Evolutionary conservation across 1,139 yeast genomes (phyloP).

Genomic region (Debaryomyces fabryi): DNA sequence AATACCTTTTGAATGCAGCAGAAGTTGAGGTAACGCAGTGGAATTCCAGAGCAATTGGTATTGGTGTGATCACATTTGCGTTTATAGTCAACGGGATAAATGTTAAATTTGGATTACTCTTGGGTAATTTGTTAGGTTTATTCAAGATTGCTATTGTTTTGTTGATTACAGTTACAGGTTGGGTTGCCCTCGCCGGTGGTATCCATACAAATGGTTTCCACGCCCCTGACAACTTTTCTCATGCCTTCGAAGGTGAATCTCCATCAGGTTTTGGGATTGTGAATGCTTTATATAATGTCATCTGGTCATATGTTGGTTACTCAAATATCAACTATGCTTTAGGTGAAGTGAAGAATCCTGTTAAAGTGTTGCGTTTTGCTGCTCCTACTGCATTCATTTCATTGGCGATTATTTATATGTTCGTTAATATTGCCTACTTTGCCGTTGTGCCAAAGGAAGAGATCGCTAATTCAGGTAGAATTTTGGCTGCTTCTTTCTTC

Average conservation of each 20-base stretch:
- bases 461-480: slow-evolving; percentile 45
- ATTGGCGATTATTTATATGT: slow-evolving; percentile 67
- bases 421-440: slow-evolving; percentile 57
- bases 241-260: slow-evolving; percentile 60
- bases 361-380: slow-evolving; percentile 43
- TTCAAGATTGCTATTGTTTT: slow-evolving; percentile 71
- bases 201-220: slow-evolving; percentile 50
- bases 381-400: slow-evolving; percentile 58
- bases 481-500: slow-evolving; percentile 51
- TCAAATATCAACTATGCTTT: slow-evolving; percentile 82
- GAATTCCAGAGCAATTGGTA: slow-evolving; percentile 76
- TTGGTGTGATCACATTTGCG: slow-evolving; percentile 73
- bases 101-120: slow-evolving; percentile 64
- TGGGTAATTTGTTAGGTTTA: slow-evolving; percentile 70
- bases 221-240: slow-evolving; percentile 59
- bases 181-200: slow-evolving; percentile 81
- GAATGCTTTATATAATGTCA: slow-evolving; percentile 75
- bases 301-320: slow-evolving; percentile 78
- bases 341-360: slow-evolving; percentile 69
- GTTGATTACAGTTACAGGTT: slow-evolving; percentile 73
- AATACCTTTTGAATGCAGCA: slow-evolving; percentile 65
- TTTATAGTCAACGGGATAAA: slow-evolving; percentile 64
- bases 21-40: slow-evolving; percentile 68
- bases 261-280: slow-evolving; percentile 80
- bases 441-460: slow-evolving; percentile 60